Conservation (phyloP, 2,329 filamentous ascomycete species). For the Calonectria honghensis region DNA sequence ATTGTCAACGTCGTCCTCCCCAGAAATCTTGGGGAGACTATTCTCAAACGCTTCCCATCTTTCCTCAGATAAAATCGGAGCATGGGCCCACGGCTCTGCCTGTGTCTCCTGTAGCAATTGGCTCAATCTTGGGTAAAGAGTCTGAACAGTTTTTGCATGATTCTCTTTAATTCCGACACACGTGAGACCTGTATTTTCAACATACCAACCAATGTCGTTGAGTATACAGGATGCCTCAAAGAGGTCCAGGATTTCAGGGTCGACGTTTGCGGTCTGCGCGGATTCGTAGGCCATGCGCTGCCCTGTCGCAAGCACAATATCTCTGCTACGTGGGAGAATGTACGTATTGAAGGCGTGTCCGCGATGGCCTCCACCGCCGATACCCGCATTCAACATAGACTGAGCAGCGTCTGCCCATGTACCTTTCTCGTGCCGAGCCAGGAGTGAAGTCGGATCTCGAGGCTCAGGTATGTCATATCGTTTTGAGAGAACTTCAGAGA, state of each 20-base stretch:
- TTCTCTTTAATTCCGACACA: neutral
- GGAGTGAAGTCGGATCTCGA: neutral
- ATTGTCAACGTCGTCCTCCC: neutral
- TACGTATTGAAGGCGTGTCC: neutral
- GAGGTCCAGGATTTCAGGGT: neutral
- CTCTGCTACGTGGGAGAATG: neutral
- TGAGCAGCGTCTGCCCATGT: neutral
- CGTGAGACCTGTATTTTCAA: neutral
- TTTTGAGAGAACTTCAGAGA: neutral
- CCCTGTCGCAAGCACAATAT: neutral
- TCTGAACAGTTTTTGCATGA: neutral
- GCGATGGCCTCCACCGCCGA: neutral
- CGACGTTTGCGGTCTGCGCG: neutral
- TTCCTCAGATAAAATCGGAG: neutral
- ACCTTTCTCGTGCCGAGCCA: neutral
- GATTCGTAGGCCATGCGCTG: conserved; percentile 1
- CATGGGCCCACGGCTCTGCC: neutral
- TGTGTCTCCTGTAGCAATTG: neutral
- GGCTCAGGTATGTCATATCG: neutral
- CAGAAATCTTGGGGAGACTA: neutral
- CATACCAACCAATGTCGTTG: neutral
- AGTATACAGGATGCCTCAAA: conserved; percentile 1
- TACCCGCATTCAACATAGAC: neutral
- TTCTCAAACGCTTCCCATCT: neutral
- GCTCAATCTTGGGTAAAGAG: neutral